These are phyloP conservation scores for Umbilicaria muhlenbergii DNA, from an alignment of 495 filamentous ascomycete genomes.

Conservation along the genomic window DNA sequence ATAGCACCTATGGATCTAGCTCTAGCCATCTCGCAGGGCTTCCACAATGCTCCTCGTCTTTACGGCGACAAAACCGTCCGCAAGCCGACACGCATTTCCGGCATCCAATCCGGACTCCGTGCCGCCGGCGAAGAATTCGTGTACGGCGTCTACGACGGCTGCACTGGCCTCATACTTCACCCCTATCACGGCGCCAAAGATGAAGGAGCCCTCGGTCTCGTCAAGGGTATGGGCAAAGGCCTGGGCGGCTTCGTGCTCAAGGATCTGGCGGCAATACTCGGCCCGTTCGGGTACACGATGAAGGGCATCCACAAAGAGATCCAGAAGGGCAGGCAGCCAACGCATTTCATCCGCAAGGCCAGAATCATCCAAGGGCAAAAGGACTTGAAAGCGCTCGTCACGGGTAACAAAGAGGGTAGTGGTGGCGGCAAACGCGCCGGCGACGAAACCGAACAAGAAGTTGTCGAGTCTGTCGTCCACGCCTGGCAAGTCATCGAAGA, in stretches of 20 bases:
- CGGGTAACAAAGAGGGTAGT: not conserved
- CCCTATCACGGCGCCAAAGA: constrained; percentile 47
- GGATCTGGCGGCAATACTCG: constrained; percentile 44
- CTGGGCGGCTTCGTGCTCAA: constrained; percentile 60
- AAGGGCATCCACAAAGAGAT: constrained; percentile 39
- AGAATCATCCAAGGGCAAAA: constrained; percentile 27
- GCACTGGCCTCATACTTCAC: constrained; percentile 51
- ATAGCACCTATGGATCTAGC: constrained; percentile 42
- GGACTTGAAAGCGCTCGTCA: constrained; percentile 11
- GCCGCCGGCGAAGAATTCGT: constrained; percentile 53
- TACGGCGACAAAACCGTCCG: constrained; percentile 41
- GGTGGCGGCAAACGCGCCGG: constrained; percentile 15
- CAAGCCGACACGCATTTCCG: constrained; percentile 44
- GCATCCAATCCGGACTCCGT: constrained; percentile 47
- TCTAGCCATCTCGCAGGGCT: constrained; percentile 61
- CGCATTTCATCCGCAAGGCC: constrained; percentile 30
- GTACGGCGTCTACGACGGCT: constrained; percentile 58
- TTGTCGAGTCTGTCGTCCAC: constrained; percentile 12
- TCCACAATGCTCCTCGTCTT: constrained; percentile 69
- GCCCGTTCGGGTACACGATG: constrained; percentile 46
- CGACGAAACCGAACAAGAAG: not conserved
- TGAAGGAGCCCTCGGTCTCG: constrained; percentile 41
- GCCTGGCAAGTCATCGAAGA: constrained; percentile 30
- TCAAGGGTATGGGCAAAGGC: constrained; percentile 59
- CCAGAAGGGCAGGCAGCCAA: constrained; percentile 28